Evolutionary conservation across 177 flowering plant genomes (phyloP).

Genomic region (Vitis hybrid): DNA sequence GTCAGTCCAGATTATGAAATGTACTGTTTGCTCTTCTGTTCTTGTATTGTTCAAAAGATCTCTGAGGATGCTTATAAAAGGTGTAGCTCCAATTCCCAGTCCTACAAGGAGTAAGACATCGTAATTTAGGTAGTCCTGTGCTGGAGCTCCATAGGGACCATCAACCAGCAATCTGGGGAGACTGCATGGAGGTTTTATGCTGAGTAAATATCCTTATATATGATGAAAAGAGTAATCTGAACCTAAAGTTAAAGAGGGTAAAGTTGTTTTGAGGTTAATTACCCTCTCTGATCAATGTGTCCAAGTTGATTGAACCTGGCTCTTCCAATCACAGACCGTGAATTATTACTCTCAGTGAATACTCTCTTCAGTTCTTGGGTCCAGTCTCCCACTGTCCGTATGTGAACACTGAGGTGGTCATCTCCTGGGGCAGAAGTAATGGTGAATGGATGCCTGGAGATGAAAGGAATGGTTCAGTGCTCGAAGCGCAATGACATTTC

Average conservation of each 20-base stretch:
- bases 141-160: constrained; percentile 99
- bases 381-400: constrained; percentile 93
- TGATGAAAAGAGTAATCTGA: not conserved
- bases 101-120: constrained; percentile 96
- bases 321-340: constrained; percentile 51
- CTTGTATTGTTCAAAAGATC: constrained; percentile 73
- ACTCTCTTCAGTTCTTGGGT: constrained; percentile 76
- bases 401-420: constrained; percentile 85
- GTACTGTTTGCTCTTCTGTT: constrained; percentile 64
- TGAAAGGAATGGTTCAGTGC: not conserved
- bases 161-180: constrained; percentile 75
- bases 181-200: constrained; percentile 33
- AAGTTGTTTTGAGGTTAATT: constrained; percentile 13
- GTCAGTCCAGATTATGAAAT: not conserved
- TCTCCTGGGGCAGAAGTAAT: constrained; percentile 96
- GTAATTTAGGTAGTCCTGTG: constrained; percentile 85
- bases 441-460: constrained; percentile 93
- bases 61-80: constrained; percentile 91
- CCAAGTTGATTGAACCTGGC: constrained; percentile 50
- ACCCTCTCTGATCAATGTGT: constrained; percentile 51
- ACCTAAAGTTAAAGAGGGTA: not conserved
- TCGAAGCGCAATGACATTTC: not conserved
- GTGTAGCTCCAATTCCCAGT: constrained; percentile 97
- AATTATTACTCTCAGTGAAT: constrained; percentile 48
- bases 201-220: not conserved